These are phyloP conservation scores for Lagenaria siceraria DNA, from an alignment of 306 rosid genomes.

Conservation along the genomic window DNA sequence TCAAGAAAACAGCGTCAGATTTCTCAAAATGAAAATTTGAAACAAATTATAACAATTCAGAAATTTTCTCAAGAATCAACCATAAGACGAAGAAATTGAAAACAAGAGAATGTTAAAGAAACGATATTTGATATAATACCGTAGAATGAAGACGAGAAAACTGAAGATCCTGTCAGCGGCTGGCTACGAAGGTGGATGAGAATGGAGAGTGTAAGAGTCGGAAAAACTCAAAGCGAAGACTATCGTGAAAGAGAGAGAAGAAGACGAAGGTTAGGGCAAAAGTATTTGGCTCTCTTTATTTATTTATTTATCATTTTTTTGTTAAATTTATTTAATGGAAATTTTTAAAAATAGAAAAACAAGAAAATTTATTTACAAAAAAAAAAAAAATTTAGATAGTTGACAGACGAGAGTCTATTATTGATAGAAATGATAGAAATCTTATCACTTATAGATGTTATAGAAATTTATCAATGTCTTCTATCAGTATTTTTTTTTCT, in stretches of 20 bases:
- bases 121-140: background rate
- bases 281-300: background rate
- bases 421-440: no score
- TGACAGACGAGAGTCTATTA: no score
- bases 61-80: background rate
- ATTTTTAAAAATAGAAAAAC: no score
- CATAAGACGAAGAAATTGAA: background rate
- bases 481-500: no score
- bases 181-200: background rate
- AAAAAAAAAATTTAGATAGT: no score
- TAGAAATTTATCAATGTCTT: no score
- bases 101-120: background rate
- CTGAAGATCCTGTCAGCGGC: background rate
- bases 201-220: no score
- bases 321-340: no score
- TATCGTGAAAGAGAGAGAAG: background rate
- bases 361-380: no score
- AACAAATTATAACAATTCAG: background rate
- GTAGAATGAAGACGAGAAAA: background rate
- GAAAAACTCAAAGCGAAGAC: background rate
- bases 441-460: no score
- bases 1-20: background rate
- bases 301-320: background rate
- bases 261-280: background rate
- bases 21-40: background rate